phyloP scores from a whole-genome alignment of 176 grass and related monocot genomes.

The Musa schizocarpa region DNA sequence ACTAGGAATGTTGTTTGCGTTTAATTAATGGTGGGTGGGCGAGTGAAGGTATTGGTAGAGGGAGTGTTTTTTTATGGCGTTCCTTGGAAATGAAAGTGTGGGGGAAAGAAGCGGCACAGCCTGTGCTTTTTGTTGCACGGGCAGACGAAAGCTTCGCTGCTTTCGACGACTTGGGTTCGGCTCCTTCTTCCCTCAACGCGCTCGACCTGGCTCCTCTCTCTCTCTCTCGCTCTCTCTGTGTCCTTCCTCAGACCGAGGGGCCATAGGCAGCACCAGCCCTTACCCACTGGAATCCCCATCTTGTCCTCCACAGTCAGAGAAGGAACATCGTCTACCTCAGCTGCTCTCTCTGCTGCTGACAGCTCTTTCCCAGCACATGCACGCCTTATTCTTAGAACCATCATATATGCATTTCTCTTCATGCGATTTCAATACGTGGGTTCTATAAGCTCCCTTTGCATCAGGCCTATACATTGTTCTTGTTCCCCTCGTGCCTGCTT shows the following conservation, averaged over 20 bases:
- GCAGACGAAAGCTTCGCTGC: conserved; percentile 8
- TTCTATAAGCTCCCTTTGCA: too few relatives aligned
- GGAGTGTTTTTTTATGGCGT: conserved; percentile 3
- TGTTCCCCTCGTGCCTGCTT: too few relatives aligned
- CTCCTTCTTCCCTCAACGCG: neutral
- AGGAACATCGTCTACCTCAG: neutral
- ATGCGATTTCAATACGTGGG: too few relatives aligned
- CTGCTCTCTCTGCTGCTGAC: neutral
- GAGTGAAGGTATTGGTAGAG: neutral
- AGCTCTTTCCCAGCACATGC: neutral
- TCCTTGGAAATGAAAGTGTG: conserved; percentile 13
- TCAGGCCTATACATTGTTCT: too few relatives aligned
- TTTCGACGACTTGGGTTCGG: neutral
- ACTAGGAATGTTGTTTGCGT: too few relatives aligned
- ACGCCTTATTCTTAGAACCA: neutral
- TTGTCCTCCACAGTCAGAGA: neutral
- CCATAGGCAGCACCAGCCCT: neutral
- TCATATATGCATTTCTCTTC: too few relatives aligned
- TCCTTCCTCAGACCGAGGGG: neutral
- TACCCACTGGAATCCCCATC: neutral
- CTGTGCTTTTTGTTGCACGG: conserved; percentile 7
- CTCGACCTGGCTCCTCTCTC: neutral
- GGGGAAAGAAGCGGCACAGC: conserved; percentile 1
- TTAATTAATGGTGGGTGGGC: neutral
- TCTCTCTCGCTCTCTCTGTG: neutral